Evolutionary conservation across 257 asterid genomes (phyloP).

Genomic region (Capsicum chinense): DNA sequence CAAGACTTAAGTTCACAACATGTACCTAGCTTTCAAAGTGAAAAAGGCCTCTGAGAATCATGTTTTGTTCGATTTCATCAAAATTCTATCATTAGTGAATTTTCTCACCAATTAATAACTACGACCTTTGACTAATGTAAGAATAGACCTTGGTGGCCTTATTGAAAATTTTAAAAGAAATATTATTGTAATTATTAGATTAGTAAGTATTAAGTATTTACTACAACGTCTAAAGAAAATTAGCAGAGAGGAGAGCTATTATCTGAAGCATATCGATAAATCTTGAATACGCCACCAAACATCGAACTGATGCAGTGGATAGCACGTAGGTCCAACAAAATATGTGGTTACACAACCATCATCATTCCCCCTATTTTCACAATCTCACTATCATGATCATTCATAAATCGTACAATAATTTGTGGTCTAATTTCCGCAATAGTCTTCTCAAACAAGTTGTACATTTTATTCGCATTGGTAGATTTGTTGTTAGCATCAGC

Average conservation of each 20-base stretch:
- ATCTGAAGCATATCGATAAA: background rate
- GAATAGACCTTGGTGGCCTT: too few species aligned
- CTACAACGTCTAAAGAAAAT: background rate
- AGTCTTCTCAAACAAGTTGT: too few species aligned
- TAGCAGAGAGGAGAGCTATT: background rate
- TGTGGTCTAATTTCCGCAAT: too few species aligned
- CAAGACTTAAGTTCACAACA: too few species aligned
- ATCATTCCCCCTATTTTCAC: background rate
- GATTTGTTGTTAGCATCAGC: background rate
- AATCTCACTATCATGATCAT: too few species aligned
- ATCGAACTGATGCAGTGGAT: background rate
- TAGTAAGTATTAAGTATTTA: background rate
- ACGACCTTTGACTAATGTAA: too few species aligned
- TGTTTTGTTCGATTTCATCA: background rate
- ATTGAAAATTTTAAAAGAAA: too few species aligned
- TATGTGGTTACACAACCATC: background rate
- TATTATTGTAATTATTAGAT: background rate
- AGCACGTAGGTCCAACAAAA: background rate
- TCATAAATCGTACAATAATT: too few species aligned
- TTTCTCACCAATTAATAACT: background rate
- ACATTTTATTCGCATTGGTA: background rate
- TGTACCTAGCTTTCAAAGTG: background rate
- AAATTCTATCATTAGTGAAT: background rate
- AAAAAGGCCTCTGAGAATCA: background rate
- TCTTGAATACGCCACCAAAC: background rate